Evolutionary conservation across 306 rosid species (phyloP).

Genomic region (Aeschynomene evenia): DNA sequence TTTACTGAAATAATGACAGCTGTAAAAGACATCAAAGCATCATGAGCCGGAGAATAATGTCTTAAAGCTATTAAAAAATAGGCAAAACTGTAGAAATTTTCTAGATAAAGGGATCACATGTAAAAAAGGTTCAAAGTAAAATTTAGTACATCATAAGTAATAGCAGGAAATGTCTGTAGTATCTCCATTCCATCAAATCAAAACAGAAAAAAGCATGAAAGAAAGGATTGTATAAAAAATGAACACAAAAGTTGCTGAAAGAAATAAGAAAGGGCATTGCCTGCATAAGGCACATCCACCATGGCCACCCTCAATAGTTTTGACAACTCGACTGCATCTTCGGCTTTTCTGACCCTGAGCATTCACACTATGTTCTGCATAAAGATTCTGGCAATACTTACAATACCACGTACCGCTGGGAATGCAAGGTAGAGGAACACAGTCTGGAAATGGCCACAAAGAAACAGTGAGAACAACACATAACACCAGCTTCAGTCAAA

Average conservation of each 20-base stretch:
- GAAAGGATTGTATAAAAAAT: background rate
- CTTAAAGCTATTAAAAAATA: background rate
- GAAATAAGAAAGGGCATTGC: constrained; percentile 33
- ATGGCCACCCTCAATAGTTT: constrained; percentile 55
- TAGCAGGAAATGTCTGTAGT: background rate
- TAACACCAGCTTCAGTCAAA: background rate
- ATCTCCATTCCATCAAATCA: background rate
- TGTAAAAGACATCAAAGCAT: constrained; percentile 38
- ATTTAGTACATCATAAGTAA: background rate
- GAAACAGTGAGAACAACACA: background rate
- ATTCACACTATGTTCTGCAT: constrained; percentile 59
- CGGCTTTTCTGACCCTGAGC: constrained; percentile 70
- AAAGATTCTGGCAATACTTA: constrained; percentile 69
- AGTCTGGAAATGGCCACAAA: constrained; percentile 50
- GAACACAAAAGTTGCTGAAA: background rate
- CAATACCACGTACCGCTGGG: constrained; percentile 89
- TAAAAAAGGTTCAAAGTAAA: background rate
- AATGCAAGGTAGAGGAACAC: constrained; percentile 61
- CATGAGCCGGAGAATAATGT: background rate
- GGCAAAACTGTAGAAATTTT: background rate
- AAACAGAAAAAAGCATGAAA: background rate
- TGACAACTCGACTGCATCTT: constrained; percentile 85
- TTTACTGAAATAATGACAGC: constrained; percentile 71
- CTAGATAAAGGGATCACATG: background rate
- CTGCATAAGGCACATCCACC: constrained; percentile 96